A percentile compares a stretch with the other conserved stretches of the same genome.
These are phyloP conservation scores for Casuarina cunninghamiana DNA, from an alignment of 306 rosid species.

Conservation along the genomic window DNA sequence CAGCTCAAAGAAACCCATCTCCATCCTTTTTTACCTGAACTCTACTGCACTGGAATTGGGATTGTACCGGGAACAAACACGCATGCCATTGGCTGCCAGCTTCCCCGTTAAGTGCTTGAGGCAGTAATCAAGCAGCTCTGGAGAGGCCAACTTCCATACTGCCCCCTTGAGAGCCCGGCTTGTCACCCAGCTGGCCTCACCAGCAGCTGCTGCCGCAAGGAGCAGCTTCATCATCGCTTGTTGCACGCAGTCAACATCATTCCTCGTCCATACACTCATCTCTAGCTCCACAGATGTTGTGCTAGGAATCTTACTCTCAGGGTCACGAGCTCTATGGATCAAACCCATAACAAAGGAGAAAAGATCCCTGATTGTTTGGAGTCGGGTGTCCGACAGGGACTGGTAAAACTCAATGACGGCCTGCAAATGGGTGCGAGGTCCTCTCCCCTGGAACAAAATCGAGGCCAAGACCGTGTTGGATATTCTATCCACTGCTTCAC, in stretches of 20 bases:
- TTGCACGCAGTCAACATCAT: conserved; percentile 58
- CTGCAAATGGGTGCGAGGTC: conserved; percentile 43
- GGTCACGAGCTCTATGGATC: conserved; percentile 24
- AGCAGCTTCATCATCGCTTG: conserved; percentile 55
- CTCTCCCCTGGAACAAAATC: conserved; percentile 45
- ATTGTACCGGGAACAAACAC: conserved; percentile 47
- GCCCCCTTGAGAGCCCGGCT: conserved; percentile 62
- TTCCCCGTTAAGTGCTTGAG: conserved; percentile 58
- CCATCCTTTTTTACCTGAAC: conserved; percentile 43
- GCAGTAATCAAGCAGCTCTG: conserved; percentile 62
- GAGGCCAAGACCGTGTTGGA: conserved; percentile 43
- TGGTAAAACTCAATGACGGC: conserved; percentile 57
- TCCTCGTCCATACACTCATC: conserved; percentile 40
- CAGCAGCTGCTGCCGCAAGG: conserved; percentile 35
- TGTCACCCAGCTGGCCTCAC: conserved; percentile 45
- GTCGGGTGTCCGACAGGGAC: conserved; percentile 45
- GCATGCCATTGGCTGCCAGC: conserved; percentile 46
- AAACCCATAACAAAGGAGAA: conserved; percentile 47
- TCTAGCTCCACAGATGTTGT: conserved; percentile 21
- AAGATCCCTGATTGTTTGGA: conserved; percentile 56
- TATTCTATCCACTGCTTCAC: conserved; percentile 45
- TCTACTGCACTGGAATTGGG: conserved; percentile 47
- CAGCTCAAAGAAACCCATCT: not conserved
- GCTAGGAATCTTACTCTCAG: not conserved
- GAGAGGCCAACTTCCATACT: conserved; percentile 43